A percentile compares a stretch with the other conserved stretches of the same genome.
phyloP scores from a whole-genome alignment of 169 alveolate species.

The Plasmodium adleri region DNA sequence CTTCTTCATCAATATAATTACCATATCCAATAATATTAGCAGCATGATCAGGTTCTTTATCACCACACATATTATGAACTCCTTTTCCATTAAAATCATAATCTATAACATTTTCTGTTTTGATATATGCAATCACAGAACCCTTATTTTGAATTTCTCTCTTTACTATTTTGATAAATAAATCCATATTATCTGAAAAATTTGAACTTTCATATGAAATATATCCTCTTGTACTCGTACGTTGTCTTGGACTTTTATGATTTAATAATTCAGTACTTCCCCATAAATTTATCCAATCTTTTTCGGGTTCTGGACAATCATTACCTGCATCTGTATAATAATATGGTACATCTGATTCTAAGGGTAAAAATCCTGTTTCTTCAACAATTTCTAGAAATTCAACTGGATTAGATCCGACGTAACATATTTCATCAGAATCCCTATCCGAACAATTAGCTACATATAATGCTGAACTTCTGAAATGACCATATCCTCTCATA shows the following conservation, averaged over 20 bases:
- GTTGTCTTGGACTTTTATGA: neutral
- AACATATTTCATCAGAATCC: conserved; percentile 18
- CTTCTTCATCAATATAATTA: conserved; percentile 30
- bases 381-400: conserved; percentile 56
- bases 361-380: conserved; percentile 30
- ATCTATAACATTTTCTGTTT: conserved; percentile 55
- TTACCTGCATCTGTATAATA: neutral
- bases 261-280: conserved; percentile 25
- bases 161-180: conserved; percentile 59
- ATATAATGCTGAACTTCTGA: conserved; percentile 55
- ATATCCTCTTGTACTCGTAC: neutral
- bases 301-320: conserved; percentile 18
- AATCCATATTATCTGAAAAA: conserved; percentile 12
- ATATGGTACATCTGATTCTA: conserved; percentile 59
- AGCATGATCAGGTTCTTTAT: conserved; percentile 72
- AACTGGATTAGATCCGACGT: conserved; percentile 25
- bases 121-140: conserved; percentile 75
- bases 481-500: conserved; percentile 76
- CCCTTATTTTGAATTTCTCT: conserved; percentile 75
- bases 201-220: conserved; percentile 2
- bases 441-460: conserved; percentile 49
- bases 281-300: conserved; percentile 28
- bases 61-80: conserved; percentile 73
- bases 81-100: conserved; percentile 74
- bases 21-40: conserved; percentile 79